These are phyloP conservation scores for Penicillium sp. DNA, from an alignment of 2,329 filamentous ascomycete species.

Conservation along the genomic window DNA sequence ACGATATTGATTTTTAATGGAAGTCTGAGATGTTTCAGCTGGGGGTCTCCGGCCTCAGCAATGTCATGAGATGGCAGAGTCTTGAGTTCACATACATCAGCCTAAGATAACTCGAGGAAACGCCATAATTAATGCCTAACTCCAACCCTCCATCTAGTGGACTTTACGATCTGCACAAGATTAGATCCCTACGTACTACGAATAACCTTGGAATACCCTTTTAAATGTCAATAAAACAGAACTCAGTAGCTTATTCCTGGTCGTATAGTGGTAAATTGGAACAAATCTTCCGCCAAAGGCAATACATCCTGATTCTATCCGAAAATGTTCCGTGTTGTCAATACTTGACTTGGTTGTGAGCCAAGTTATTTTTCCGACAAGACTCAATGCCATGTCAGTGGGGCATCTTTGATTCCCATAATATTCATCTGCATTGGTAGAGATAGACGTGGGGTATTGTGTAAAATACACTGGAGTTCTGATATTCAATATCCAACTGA, in stretches of 20 bases:
- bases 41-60: neutral
- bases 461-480: constrained; percentile 1
- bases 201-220: constrained; percentile 50
- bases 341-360: neutral
- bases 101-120: neutral
- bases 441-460: neutral
- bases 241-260: constrained; percentile 50
- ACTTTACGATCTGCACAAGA: no score
- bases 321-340: constrained; percentile 45
- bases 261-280: constrained; percentile 50
- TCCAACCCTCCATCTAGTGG: neutral
- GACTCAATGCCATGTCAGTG: constrained; percentile 28
- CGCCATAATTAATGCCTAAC: neutral
- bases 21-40: neutral
- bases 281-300: constrained; percentile 47
- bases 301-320: constrained; percentile 41
- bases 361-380: neutral
- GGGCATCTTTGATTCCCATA: constrained; percentile 8
- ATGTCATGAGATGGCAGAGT: neutral
- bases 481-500: neutral
- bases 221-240: neutral
- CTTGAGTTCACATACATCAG: neutral
- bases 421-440: neutral
- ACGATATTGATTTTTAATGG: neutral
- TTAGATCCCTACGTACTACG: constrained; percentile 40